phyloP scores from a whole-genome alignment of 1,284 basidiomycete species.

The Somion occarium region DNA sequence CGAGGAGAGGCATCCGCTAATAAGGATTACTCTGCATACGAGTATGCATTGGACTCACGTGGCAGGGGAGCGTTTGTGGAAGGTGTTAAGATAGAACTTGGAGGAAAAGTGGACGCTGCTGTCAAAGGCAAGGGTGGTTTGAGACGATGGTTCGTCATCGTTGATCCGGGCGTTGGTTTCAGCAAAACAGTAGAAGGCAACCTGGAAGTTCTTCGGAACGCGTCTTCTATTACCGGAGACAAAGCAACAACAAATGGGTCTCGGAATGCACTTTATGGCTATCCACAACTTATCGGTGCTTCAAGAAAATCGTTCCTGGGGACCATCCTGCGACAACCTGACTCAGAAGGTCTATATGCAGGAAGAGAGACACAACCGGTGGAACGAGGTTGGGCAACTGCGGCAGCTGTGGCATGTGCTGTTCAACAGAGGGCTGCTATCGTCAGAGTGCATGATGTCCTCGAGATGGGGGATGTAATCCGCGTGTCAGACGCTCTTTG shows the following conservation, averaged over 20 bases:
- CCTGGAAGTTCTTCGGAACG: slow-evolving; percentile 59
- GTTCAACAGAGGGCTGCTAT: slow-evolving; percentile 72
- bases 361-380: slow-evolving; percentile 51
- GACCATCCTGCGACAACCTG: slow-evolving; percentile 43
- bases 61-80: slow-evolving; percentile 51
- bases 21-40: slow-evolving; percentile 60
- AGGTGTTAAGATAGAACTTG: slow-evolving; percentile 76
- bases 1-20: slow-evolving; percentile 74
- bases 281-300: slow-evolving; percentile 73
- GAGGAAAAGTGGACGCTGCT: slow-evolving; percentile 60
- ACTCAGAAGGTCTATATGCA: slow-evolving; percentile 33
- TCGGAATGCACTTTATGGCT: slow-evolving; percentile 56
- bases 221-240: slow-evolving; percentile 42
- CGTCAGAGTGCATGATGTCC: slow-evolving; percentile 83
- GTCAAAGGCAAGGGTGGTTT: slow-evolving; percentile 74
- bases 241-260: slow-evolving; percentile 12
- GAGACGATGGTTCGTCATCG: slow-evolving; percentile 85
- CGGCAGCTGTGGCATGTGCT: slow-evolving; percentile 73
- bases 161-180: slow-evolving; percentile 95
- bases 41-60: slow-evolving; percentile 27
- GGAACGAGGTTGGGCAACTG: slow-evolving; percentile 79
- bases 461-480: slow-evolving; percentile 61
- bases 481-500: slow-evolving; percentile 44
- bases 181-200: slow-evolving; percentile 85
- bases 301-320: slow-evolving; percentile 87